phyloP scores from a whole-genome alignment of 2,329 filamentous ascomycete species.

The Chrysosporium queenslandicum region DNA sequence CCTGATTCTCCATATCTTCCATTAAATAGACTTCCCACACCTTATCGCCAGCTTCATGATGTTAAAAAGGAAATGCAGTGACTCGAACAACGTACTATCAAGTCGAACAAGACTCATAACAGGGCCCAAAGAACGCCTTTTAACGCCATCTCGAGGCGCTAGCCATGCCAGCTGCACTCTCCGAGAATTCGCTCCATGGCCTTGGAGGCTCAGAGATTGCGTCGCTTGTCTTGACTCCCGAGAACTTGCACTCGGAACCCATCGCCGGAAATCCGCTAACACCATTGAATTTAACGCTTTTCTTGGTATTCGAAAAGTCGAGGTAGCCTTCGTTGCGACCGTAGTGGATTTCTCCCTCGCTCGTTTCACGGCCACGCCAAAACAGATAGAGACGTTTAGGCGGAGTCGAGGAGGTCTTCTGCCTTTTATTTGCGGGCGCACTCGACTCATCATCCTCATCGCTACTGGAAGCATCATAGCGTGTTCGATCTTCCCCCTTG shows the following conservation, averaged over 20 bases:
- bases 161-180: constrained; percentile 1
- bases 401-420: neutral
- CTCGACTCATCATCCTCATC: constrained; percentile 9
- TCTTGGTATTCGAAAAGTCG: constrained; percentile 14
- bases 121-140: neutral
- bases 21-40: too few relatives aligned
- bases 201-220: constrained; percentile 1
- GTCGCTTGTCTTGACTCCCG: constrained; percentile 12
- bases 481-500: neutral
- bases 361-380: constrained; percentile 16
- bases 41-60: too few relatives aligned
- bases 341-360: constrained; percentile 11
- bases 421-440: constrained; percentile 7
- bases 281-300: constrained; percentile 13
- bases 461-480: neutral
- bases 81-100: neutral
- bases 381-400: constrained; percentile 14
- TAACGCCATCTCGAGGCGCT: constrained; percentile 7
- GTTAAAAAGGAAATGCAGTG: too few relatives aligned
- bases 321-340: constrained; percentile 13
- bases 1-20: too few relatives aligned
- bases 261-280: constrained; percentile 15
- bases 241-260: constrained; percentile 13
- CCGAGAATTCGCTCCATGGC: constrained; percentile 14
- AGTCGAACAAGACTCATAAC: too few relatives aligned